Conservation (phyloP, 129 eudicot genomes). For the Ambrosia trifida region DNA sequence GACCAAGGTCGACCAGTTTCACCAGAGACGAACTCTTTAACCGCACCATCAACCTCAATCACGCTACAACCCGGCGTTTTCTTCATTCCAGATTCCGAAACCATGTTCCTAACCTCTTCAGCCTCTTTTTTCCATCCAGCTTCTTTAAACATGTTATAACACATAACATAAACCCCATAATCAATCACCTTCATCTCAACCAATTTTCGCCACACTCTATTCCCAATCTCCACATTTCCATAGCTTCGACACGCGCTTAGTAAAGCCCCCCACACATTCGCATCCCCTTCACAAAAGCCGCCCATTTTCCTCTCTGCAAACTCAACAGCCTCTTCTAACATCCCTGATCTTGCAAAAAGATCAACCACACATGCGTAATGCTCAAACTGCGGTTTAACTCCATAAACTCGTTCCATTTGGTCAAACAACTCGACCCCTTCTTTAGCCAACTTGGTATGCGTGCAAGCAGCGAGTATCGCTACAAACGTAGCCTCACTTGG, state of each 20-base stretch:
- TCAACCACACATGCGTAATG: constrained; percentile 71
- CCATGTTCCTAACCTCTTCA: constrained; percentile 37
- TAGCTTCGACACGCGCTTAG: constrained; percentile 53
- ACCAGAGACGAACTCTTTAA: constrained; percentile 53
- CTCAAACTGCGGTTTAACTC: constrained; percentile 43
- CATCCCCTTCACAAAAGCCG: constrained; percentile 43
- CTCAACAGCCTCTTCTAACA: constrained; percentile 51
- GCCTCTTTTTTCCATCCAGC: constrained; percentile 64
- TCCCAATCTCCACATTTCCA: constrained; percentile 47
- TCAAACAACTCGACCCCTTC: constrained; percentile 52
- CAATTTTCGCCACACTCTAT: constrained; percentile 45
- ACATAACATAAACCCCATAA: constrained; percentile 50
- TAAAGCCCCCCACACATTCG: constrained; percentile 63
- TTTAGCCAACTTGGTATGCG: constrained; percentile 52
- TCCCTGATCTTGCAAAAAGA: constrained; percentile 56
- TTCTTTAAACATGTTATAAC: constrained; percentile 59
- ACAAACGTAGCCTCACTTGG: constrained; percentile 57
- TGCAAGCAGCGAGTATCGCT: constrained; percentile 56
- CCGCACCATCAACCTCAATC: constrained; percentile 54
- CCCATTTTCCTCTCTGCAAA: constrained; percentile 48
- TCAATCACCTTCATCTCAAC: constrained; percentile 39
- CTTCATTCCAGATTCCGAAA: constrained; percentile 39
- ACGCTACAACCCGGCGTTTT: constrained; percentile 63
- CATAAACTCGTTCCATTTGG: constrained; percentile 40
- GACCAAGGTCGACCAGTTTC: constrained; percentile 34